These are phyloP conservation scores for Coemansia sp. DNA, from an alignment of 192 early-diverging fungal genomes.

Conservation along the genomic window DNA sequence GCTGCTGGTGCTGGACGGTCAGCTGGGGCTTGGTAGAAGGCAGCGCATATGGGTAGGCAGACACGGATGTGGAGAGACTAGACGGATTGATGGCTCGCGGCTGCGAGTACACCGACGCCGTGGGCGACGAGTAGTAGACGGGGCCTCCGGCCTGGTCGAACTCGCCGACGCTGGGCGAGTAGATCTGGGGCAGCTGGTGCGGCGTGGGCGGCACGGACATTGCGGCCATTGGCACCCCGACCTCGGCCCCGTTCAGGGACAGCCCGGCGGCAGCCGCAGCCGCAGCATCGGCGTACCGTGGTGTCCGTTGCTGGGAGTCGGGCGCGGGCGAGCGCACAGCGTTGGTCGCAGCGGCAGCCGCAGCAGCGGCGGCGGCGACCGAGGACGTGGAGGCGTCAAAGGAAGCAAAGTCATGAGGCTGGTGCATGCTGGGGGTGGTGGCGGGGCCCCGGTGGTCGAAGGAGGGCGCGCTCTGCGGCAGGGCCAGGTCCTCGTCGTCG, in stretches of 20 bases:
- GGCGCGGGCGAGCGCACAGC: constrained; percentile 4
- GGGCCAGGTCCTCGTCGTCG: constrained; percentile 19
- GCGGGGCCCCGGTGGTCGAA: constrained; percentile 2
- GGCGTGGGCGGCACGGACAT: constrained; percentile 6
- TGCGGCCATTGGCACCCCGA: constrained; percentile 6
- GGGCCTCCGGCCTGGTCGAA: constrained; percentile 8
- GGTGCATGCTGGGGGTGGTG: constrained; percentile 6
- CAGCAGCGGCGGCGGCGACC: constrained; percentile 7
- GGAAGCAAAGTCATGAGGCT: constrained; percentile 20
- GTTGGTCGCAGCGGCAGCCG: constrained; percentile 1
- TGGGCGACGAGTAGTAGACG: constrained; percentile 37
- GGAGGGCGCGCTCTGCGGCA: constrained; percentile 15
- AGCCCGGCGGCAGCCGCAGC: background rate
- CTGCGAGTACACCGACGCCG: constrained; percentile 13
- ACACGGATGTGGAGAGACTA: constrained; percentile 5
- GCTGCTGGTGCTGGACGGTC: constrained; percentile 4
- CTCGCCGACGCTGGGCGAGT: constrained; percentile 30
- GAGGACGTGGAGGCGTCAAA: constrained; percentile 1
- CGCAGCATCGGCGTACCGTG: no score
- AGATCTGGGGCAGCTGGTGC: constrained; percentile 20
- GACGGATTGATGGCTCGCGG: constrained; percentile 7
- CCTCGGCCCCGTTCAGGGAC: constrained; percentile 8
- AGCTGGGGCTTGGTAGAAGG: constrained; percentile 20
- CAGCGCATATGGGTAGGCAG: constrained; percentile 29
- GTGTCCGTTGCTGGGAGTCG: background rate